Conservation (phyloP, 179 eudicot genomes). For the Silene noctiflora region DNA sequence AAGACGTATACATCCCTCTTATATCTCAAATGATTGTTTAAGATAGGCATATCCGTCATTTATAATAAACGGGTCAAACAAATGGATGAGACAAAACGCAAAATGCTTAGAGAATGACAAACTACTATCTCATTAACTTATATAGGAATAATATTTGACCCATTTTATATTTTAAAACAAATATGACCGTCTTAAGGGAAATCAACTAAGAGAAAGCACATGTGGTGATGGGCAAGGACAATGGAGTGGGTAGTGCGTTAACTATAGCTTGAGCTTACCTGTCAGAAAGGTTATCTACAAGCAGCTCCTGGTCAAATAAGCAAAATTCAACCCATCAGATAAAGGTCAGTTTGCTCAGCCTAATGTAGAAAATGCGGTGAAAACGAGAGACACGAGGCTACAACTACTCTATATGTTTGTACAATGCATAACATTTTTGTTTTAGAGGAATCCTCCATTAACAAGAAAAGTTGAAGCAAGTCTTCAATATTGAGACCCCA, state of each 20-base stretch:
- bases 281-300: conserved; percentile 27
- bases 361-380: background rate
- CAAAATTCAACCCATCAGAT: conserved; percentile 18
- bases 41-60: too few species aligned
- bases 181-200: too few species aligned
- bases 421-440: too few species aligned
- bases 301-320: conserved; percentile 21
- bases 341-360: conserved; percentile 12
- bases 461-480: background rate
- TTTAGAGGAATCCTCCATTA: background rate
- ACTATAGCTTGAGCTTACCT: conserved; percentile 4
- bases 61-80: too few species aligned
- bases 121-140: too few species aligned
- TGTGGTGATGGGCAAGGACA: conserved; percentile 8
- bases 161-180: too few species aligned
- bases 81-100: too few species aligned
- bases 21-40: too few species aligned
- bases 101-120: too few species aligned
- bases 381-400: background rate
- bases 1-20: too few species aligned
- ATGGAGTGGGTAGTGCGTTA: conserved; percentile 15
- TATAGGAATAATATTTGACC: too few species aligned
- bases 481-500: background rate
- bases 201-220: too few species aligned
- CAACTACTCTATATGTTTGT: background rate